phyloP scores from a whole-genome alignment of 2,329 filamentous ascomycete species.

The Aspergillus tamarii region DNA sequence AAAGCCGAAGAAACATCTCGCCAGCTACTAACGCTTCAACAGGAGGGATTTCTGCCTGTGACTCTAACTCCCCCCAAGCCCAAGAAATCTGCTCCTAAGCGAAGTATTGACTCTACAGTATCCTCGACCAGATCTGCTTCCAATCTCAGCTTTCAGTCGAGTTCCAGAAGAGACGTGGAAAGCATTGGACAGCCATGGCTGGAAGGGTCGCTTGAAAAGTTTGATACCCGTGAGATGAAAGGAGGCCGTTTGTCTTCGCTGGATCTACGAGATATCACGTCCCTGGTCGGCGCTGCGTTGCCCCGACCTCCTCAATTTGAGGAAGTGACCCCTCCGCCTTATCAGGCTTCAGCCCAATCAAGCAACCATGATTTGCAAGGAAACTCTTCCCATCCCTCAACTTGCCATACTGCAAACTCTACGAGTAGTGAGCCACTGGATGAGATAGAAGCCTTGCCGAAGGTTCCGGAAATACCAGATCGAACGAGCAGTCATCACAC shows the following conservation, averaged over 20 bases:
- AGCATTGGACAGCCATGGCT: conserved; percentile 44
- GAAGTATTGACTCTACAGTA: conserved; percentile 25
- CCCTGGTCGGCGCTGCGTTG: conserved; percentile 37
- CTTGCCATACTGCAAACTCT: not conserved
- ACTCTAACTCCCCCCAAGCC: conserved; percentile 4
- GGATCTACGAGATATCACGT: conserved; percentile 37
- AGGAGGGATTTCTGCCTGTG: conserved; percentile 33
- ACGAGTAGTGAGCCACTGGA: not conserved
- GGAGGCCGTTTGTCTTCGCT: conserved; percentile 31
- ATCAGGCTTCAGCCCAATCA: conserved; percentile 15
- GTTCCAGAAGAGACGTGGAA: conserved; percentile 38
- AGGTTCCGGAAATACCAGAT: not conserved
- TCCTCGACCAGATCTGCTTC: conserved; percentile 18
- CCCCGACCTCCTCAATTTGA: conserved; percentile 29
- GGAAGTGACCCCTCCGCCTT: conserved; percentile 26
- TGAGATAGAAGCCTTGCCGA: not conserved
- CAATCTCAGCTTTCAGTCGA: conserved; percentile 31
- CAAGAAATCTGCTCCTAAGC: conserved; percentile 27
- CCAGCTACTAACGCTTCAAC: conserved; percentile 35
- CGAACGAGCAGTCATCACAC: not conserved
- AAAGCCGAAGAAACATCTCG: conserved; percentile 31
- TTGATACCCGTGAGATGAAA: conserved; percentile 18
- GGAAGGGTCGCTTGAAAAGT: conserved; percentile 28
- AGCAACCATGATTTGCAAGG: not conserved
- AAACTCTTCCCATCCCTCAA: not conserved